Evolutionary conservation across 2,329 filamentous ascomycete genomes (phyloP).

Genomic region (Eutypella sp.): DNA sequence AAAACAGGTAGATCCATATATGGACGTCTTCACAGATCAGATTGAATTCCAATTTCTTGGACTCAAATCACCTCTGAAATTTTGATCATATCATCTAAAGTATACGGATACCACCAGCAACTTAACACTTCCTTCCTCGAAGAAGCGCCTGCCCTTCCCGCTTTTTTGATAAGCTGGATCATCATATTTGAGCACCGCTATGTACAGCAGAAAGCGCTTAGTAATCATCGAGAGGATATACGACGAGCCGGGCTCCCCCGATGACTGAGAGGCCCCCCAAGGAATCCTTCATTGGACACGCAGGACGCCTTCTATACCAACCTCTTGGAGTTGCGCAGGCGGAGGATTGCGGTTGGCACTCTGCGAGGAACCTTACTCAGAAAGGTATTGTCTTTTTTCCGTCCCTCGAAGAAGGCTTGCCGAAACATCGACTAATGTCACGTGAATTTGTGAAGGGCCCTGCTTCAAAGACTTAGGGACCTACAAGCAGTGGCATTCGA

Average conservation of each 20-base stretch:
- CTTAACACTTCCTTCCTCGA: neutral
- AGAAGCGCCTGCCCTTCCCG: neutral
- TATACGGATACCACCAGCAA: neutral
- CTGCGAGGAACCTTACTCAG: constrained; percentile 20
- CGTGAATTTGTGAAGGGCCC: constrained; percentile 22
- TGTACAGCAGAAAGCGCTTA: constrained; percentile 18
- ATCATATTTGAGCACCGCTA: constrained; percentile 18
- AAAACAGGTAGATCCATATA: no score
- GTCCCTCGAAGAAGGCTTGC: neutral
- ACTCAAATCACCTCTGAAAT: no score
- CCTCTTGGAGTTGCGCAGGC: constrained; percentile 19
- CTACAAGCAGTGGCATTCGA: constrained; percentile 19
- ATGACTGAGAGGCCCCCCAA: constrained; percentile 27
- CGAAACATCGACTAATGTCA: constrained; percentile 10
- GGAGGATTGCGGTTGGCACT: constrained; percentile 25
- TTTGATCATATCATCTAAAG: no score
- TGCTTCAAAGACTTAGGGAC: constrained; percentile 21
- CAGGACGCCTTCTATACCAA: constrained; percentile 25
- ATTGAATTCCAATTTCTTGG: no score
- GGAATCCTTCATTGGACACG: constrained; percentile 25
- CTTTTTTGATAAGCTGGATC: no score
- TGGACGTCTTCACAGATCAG: no score
- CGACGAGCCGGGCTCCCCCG: constrained; percentile 21
- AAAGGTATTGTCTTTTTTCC: constrained; percentile 18
- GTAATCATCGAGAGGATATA: constrained; percentile 15